Evolutionary conservation across 305 asterid species (phyloP).

Genomic region (Solanum hybrid): DNA sequence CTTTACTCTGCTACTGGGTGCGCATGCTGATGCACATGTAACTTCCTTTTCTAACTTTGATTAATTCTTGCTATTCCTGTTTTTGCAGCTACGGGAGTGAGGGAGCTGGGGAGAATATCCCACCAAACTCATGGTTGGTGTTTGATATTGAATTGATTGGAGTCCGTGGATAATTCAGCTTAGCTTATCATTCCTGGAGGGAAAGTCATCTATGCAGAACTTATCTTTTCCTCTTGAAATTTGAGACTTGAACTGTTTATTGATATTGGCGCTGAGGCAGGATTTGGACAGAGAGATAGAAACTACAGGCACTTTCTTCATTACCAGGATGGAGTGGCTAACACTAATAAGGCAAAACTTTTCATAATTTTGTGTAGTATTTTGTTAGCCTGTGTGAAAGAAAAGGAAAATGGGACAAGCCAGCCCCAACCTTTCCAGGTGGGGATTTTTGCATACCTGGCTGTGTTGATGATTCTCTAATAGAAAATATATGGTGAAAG

Average conservation of each 20-base stretch:
- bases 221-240: neutral
- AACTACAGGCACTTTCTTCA: neutral
- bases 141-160: constrained; percentile 56
- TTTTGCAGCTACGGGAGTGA: constrained; percentile 49
- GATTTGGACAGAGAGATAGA: neutral
- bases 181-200: neutral
- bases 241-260: neutral
- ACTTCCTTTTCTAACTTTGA: neutral
- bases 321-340: neutral
- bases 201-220: neutral
- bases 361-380: neutral
- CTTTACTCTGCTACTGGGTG: neutral
- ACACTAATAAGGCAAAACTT: neutral
- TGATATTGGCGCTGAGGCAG: neutral
- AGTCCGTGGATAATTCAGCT: constrained; percentile 21
- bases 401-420: neutral
- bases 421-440: neutral
- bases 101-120: constrained; percentile 40
- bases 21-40: neutral
- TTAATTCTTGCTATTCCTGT: neutral
- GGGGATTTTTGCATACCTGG: constrained; percentile 5
- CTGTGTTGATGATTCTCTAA: neutral
- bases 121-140: constrained; percentile 84
- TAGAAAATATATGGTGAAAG: neutral
- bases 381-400: neutral